Conservation (phyloP, 306 rosid genomes). For the Glycyrrhiza uralensis region DNA sequence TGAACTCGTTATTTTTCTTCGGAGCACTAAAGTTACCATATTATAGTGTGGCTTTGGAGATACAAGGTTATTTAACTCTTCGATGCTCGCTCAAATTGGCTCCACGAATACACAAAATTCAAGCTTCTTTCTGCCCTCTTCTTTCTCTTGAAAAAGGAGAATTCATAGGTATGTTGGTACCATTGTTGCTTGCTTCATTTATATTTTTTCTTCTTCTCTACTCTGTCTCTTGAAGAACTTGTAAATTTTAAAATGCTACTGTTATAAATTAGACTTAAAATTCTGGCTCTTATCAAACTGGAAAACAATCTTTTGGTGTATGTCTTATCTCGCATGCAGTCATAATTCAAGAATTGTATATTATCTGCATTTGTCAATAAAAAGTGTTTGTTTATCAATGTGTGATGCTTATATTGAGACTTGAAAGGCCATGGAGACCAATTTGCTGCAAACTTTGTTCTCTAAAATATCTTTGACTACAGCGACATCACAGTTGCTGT, state of each 20-base stretch:
- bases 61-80: slow-evolving; percentile 90
- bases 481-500: background rate
- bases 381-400: background rate
- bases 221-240: background rate
- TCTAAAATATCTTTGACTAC: slow-evolving; percentile 3
- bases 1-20: slow-evolving; percentile 15
- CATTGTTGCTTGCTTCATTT: background rate
- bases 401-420: background rate
- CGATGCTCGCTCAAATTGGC: slow-evolving; percentile 89
- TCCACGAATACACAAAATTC: slow-evolving; percentile 81
- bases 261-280: background rate
- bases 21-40: slow-evolving; percentile 27
- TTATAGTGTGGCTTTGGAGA: slow-evolving; percentile 80
- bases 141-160: slow-evolving; percentile 98
- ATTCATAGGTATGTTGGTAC: slow-evolving; percentile 58
- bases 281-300: background rate
- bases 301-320: background rate
- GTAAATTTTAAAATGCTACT: slow-evolving; percentile 3
- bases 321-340: background rate
- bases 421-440: background rate
- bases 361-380: background rate
- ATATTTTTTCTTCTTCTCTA: background rate
- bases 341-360: background rate
- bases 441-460: background rate
- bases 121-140: slow-evolving; percentile 90